These are phyloP conservation scores for Aspergillus oerlinghausenensis DNA, from an alignment of 2,329 filamentous ascomycete species.

Conservation along the genomic window DNA sequence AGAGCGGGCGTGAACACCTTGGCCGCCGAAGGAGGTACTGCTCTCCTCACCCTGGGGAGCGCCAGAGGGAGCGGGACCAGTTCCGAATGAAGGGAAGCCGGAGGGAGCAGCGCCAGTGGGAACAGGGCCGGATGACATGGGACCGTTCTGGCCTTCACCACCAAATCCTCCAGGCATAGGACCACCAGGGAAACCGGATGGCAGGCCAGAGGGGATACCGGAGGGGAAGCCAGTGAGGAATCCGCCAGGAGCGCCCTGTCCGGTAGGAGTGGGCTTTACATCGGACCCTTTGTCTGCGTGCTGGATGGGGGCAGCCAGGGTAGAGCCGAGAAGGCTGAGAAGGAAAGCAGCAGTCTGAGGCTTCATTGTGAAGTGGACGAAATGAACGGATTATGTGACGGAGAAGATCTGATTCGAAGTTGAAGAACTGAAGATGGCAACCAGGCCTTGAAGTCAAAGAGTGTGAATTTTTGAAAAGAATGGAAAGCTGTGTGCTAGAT, in stretches of 20 bases:
- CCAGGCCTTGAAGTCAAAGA: not conserved
- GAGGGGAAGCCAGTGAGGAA: not conserved
- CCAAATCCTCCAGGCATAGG: too few relatives aligned
- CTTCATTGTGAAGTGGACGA: not conserved
- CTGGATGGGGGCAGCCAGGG: not conserved
- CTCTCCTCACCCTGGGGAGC: not conserved
- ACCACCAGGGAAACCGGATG: not conserved
- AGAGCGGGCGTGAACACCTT: not conserved
- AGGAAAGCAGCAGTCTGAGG: not conserved
- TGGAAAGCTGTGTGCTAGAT: not conserved
- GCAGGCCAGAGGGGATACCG: not conserved
- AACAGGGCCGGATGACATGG: not conserved
- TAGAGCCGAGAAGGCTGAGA: not conserved
- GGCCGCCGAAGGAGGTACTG: not conserved
- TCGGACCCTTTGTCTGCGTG: not conserved
- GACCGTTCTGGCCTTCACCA: too few relatives aligned
- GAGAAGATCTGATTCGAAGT: not conserved
- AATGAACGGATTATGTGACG: not conserved
- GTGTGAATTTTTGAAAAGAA: not conserved
- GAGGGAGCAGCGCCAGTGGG: too few relatives aligned
- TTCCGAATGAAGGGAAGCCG: too few relatives aligned
- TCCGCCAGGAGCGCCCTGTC: not conserved
- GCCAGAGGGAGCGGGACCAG: not conserved
- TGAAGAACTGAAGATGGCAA: not conserved
- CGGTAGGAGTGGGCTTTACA: not conserved